These are phyloP conservation scores for Rubus parviflorus DNA, from an alignment of 306 rosid genomes.

Conservation along the genomic window DNA sequence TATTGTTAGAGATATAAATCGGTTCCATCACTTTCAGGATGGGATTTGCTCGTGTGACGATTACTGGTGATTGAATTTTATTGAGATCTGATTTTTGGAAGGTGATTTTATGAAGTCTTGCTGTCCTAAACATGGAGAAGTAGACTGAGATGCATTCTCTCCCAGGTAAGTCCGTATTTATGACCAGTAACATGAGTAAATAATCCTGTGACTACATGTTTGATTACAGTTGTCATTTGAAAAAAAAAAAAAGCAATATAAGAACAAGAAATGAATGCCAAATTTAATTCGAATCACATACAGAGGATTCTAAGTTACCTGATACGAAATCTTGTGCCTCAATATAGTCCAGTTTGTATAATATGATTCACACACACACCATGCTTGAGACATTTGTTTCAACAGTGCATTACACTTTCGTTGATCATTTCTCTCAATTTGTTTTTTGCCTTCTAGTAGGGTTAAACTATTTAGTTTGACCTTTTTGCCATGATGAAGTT, in stretches of 20 bases:
- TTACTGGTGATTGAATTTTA: conserved; percentile 55
- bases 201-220: neutral
- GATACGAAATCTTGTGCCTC: neutral
- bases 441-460: neutral
- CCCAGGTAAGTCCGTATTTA: conserved; percentile 11
- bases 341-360: neutral
- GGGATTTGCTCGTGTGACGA: conserved; percentile 71
- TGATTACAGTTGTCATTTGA: neutral
- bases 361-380: neutral
- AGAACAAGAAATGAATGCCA: neutral
- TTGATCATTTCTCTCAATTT: neutral
- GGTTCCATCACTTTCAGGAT: conserved; percentile 73
- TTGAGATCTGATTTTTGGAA: conserved; percentile 1
- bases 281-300: neutral
- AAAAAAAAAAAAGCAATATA: neutral
- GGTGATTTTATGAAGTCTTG: conserved; percentile 14
- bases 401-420: neutral
- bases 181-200: neutral
- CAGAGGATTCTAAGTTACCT: neutral
- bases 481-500: neutral
- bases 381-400: neutral
- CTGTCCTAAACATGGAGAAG: neutral
- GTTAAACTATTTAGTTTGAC: neutral
- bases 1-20: conserved; percentile 67
- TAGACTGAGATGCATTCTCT: neutral